phyloP scores from a whole-genome alignment of 164 flowering plant genomes.

The Stephania cephalantha region DNA sequence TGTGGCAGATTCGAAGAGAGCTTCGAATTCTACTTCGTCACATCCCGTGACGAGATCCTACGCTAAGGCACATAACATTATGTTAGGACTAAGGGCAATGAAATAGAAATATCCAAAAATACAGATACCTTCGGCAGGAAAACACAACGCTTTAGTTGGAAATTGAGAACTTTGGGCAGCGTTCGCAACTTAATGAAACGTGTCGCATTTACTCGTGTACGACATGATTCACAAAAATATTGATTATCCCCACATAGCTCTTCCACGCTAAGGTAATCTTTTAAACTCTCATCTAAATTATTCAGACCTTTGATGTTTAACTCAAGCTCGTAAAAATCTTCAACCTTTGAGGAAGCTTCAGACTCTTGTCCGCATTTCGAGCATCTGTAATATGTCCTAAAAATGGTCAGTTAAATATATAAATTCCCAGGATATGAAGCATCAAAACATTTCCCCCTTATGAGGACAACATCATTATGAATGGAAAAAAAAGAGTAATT shows the following conservation, averaged over 20 bases:
- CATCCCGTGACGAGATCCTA: too few relatives aligned
- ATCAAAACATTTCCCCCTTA: background rate
- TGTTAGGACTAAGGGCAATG: background rate
- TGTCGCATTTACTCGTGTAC: constrained; percentile 72
- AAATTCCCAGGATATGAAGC: too few relatives aligned
- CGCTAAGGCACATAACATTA: background rate
- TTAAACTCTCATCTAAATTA: constrained; percentile 72
- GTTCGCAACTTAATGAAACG: constrained; percentile 80
- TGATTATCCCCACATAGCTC: constrained; percentile 90
- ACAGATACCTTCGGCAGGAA: constrained; percentile 83
- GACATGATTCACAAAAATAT: constrained; percentile 84
- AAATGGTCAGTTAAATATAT: too few relatives aligned
- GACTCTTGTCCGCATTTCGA: constrained; percentile 86
- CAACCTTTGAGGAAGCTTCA: constrained; percentile 86
- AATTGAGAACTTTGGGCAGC: constrained; percentile 79
- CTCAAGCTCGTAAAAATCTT: constrained; percentile 91
- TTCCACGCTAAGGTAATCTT: constrained; percentile 80
- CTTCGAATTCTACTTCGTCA: too few relatives aligned
- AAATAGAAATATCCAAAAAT: background rate
- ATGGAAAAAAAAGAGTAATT: background rate
- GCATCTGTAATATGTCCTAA: constrained; percentile 42
- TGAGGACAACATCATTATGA: background rate
- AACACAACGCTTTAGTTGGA: constrained; percentile 94
- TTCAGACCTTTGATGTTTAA: constrained; percentile 84
- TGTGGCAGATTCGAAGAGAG: too few relatives aligned